Evolutionary conservation across 768 basidiomycete species (phyloP).

Genomic region (Lentinus brumalis): DNA sequence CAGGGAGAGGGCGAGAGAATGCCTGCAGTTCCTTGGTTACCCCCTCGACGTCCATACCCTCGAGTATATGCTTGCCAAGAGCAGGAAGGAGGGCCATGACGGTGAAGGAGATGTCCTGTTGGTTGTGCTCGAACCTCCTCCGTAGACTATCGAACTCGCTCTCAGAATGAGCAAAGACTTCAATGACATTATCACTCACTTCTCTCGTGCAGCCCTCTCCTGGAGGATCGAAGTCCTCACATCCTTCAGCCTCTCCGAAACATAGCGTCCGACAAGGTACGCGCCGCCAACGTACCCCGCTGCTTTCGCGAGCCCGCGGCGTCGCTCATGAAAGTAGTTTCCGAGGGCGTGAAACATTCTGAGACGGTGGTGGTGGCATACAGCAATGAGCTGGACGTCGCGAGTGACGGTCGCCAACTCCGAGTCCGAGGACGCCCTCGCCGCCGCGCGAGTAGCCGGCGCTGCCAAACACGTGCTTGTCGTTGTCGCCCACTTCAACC

Average conservation of each 20-base stretch:
- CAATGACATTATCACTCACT: conserved; percentile 47
- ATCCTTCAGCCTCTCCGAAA: conserved; percentile 63
- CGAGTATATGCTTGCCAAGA: conserved; percentile 63
- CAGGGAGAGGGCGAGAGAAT: conserved; percentile 39
- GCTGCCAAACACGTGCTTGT: conserved; percentile 28
- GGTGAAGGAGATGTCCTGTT: conserved; percentile 77
- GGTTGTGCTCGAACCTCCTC: conserved; percentile 73
- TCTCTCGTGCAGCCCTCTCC: conserved; percentile 65
- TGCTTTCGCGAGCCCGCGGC: conserved; percentile 47
- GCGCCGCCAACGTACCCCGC: conserved; percentile 57
- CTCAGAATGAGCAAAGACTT: not conserved
- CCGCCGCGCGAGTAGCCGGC: conserved; percentile 16
- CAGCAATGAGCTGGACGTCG: conserved; percentile 12
- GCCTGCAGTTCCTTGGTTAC: conserved; percentile 59
- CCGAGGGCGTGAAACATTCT: conserved; percentile 47
- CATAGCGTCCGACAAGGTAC: conserved; percentile 65
- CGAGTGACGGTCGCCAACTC: not conserved
- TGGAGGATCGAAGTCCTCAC: conserved; percentile 62
- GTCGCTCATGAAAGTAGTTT: conserved; percentile 52
- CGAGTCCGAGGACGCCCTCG: not conserved
- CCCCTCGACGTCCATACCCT: conserved; percentile 75
- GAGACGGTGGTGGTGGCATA: conserved; percentile 20
- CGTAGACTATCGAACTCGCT: conserved; percentile 50
- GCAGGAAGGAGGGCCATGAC: conserved; percentile 70
- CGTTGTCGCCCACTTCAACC: conserved; percentile 11